Evolutionary conservation across 2,329 filamentous ascomycete genomes (phyloP).

Genomic region (Daldinia sp.): DNA sequence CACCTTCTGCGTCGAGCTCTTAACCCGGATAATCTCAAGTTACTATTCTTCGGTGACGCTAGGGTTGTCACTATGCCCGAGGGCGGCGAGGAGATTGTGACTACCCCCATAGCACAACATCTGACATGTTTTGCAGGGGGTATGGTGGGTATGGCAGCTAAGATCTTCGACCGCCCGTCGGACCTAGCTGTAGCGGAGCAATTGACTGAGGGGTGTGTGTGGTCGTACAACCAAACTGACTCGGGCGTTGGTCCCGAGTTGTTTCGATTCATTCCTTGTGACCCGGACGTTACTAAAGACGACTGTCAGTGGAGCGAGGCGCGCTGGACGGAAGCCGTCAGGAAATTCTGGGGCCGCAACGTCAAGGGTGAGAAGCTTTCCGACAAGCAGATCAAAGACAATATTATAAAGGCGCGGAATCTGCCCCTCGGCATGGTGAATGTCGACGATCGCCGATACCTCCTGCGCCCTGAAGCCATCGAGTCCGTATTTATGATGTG

Average conservation of each 20-base stretch:
- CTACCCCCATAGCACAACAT: constrained; percentile 58
- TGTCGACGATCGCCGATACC: constrained; percentile 66
- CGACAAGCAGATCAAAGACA: constrained; percentile 45
- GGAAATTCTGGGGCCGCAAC: constrained; percentile 42
- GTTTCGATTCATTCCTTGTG: constrained; percentile 57
- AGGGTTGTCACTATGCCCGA: constrained; percentile 42
- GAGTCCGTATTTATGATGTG: constrained; percentile 84
- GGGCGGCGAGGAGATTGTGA: constrained; percentile 39
- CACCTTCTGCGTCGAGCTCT: constrained; percentile 55
- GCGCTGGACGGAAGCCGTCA: constrained; percentile 40
- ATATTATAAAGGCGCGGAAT: constrained; percentile 52
- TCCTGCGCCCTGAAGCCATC: constrained; percentile 79
- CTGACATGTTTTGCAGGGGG: constrained; percentile 70
- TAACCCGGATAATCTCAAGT: constrained; percentile 52
- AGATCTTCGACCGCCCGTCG: constrained; percentile 62
- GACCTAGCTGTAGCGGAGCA: constrained; percentile 66
- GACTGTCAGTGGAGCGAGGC: constrained; percentile 46
- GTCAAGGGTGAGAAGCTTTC: constrained; percentile 34
- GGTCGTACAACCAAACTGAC: constrained; percentile 65
- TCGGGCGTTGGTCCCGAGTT: constrained; percentile 70
- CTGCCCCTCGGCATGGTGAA: constrained; percentile 64
- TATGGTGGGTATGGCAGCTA: constrained; percentile 70
- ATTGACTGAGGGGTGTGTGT: constrained; percentile 70
- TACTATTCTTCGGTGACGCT: constrained; percentile 60
- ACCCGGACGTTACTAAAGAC: constrained; percentile 38